These are phyloP conservation scores for Choiromyces venosus DNA, from an alignment of 495 filamentous ascomycete genomes.

Conservation along the genomic window DNA sequence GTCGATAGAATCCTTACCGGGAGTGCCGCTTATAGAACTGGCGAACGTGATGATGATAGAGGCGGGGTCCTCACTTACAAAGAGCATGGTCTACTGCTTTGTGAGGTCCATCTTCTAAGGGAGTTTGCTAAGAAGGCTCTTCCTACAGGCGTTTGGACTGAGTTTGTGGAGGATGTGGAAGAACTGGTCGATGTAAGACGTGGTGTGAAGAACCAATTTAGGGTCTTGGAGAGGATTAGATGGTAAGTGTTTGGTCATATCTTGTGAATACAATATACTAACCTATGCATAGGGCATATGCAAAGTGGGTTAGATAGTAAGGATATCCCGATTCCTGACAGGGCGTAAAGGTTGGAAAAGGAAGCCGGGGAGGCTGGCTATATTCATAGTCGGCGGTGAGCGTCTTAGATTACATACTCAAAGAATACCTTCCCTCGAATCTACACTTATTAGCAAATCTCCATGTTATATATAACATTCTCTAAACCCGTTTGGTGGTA, in stretches of 20 bases:
- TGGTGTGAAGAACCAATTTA: slow-evolving; percentile 66
- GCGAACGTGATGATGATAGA: slow-evolving; percentile 46
- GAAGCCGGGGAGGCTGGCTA: background rate
- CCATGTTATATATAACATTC: background rate
- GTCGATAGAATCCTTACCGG: slow-evolving; percentile 71
- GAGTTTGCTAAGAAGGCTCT: slow-evolving; percentile 58
- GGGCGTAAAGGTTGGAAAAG: background rate
- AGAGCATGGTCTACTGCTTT: slow-evolving; percentile 82
- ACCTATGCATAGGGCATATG: slow-evolving; percentile 56
- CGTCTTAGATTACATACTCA: background rate
- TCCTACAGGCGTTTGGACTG: slow-evolving; percentile 63
- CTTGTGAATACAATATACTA: slow-evolving; percentile 1
- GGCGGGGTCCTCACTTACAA: slow-evolving; percentile 69
- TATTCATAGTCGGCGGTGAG: background rate
- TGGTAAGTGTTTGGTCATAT: slow-evolving; percentile 49
- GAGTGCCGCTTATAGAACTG: slow-evolving; percentile 52
- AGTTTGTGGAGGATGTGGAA: slow-evolving; percentile 78
- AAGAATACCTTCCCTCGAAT: background rate
- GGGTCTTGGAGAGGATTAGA: slow-evolving; percentile 70
- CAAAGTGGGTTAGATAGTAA: slow-evolving; percentile 56
- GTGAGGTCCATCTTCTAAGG: slow-evolving; percentile 75
- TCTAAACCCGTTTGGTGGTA: background rate
- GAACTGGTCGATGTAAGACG: slow-evolving; percentile 72
- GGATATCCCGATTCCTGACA: background rate
- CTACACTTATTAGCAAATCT: background rate